phyloP scores from a whole-genome alignment of 2,329 filamentous ascomycete species.

The Pseudogymnoascus sp. region DNA sequence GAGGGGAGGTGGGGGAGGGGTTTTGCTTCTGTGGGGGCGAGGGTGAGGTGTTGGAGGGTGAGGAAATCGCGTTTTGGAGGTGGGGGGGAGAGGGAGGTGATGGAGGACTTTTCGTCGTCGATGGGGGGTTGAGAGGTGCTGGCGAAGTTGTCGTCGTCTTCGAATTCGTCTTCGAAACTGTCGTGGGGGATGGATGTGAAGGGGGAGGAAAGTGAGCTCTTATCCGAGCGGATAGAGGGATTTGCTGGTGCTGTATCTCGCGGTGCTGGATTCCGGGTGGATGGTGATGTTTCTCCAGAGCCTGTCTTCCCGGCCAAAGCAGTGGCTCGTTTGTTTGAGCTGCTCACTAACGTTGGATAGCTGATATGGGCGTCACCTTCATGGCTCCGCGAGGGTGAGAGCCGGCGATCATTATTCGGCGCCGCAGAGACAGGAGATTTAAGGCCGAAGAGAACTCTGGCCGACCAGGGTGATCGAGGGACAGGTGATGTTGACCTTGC shows the following conservation, averaged over 20 bases:
- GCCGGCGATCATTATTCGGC: constrained; percentile 17
- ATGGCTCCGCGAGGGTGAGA: constrained; percentile 16
- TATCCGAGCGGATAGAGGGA: neutral
- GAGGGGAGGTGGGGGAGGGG: constrained; percentile 25
- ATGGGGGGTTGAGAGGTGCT: constrained; percentile 24
- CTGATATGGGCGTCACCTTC: constrained; percentile 12
- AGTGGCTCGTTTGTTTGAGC: neutral
- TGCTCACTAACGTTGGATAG: constrained; percentile 11
- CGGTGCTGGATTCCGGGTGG: neutral
- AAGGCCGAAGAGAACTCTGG: constrained; percentile 24
- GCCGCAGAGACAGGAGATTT: constrained; percentile 14
- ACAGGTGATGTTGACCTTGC: constrained; percentile 24
- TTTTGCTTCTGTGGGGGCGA: constrained; percentile 17
- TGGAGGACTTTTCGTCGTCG: constrained; percentile 15
- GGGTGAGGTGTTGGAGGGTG: constrained; percentile 2
- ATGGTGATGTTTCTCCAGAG: neutral
- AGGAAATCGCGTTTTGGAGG: constrained; percentile 10
- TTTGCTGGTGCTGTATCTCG: neutral
- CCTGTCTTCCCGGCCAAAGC: neutral
- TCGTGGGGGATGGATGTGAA: constrained; percentile 36
- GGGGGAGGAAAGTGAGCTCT: neutral
- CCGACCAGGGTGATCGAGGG: constrained; percentile 21
- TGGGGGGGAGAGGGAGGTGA: constrained; percentile 24
- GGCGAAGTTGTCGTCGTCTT: constrained; percentile 58
- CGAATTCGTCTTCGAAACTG: constrained; percentile 38